These are phyloP conservation scores for Psilocybe cyanescens DNA, from an alignment of 768 basidiomycete species.

Conservation along the genomic window DNA sequence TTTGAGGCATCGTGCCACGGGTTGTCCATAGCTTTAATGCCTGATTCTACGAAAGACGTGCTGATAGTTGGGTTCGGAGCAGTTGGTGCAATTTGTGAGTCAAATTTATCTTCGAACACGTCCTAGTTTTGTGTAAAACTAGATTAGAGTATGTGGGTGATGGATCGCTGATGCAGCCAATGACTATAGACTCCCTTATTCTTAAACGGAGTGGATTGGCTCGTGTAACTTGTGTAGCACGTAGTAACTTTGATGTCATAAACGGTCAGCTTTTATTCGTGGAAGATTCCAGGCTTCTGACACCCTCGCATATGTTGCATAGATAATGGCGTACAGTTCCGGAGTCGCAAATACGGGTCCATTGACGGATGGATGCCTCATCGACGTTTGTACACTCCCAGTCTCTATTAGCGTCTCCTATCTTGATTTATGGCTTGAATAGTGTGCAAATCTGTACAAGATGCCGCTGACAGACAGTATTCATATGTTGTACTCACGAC, in stretches of 20 bases:
- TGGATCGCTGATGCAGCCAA: background rate
- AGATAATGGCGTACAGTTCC: conserved; percentile 60
- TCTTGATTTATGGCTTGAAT: background rate
- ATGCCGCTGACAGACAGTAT: conserved; percentile 64
- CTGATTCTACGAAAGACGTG: conserved; percentile 44
- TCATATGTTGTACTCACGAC: conserved; percentile 68
- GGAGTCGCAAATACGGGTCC: conserved; percentile 62
- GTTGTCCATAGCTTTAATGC: conserved; percentile 1
- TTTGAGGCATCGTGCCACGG: background rate
- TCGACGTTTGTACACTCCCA: conserved; percentile 47
- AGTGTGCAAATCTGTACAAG: conserved; percentile 62
- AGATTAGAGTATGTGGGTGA: background rate
- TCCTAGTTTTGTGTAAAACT: background rate
- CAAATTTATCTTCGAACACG: background rate
- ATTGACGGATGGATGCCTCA: conserved; percentile 65
- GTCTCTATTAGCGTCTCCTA: no score
- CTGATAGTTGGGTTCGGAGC: conserved; percentile 70
- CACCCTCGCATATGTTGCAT: background rate
- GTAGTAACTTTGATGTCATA: conserved; percentile 66
- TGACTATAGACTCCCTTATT: conserved; percentile 52
- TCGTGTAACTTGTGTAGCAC: conserved; percentile 71
- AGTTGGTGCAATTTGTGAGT: conserved; percentile 65
- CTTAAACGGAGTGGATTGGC: conserved; percentile 60
- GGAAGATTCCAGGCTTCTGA: background rate
- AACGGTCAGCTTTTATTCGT: conserved; percentile 37